Base-by-base conservation (phyloP, 2,329 filamentous ascomycete genomes). In the Neophaeococcomyces mojaviensis region DNA sequence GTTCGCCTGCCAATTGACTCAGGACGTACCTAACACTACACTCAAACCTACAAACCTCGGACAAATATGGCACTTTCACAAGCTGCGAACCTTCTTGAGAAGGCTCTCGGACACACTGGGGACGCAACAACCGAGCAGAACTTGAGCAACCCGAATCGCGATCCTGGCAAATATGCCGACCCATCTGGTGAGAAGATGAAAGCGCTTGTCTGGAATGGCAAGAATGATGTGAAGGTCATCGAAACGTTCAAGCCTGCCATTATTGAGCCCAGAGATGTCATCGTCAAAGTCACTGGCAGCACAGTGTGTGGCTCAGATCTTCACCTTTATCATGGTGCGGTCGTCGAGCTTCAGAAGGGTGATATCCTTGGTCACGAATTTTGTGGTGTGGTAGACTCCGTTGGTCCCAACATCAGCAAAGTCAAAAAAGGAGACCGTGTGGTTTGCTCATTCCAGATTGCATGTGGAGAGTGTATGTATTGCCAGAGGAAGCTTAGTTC, bases 391-490 rank as follows among this genome's bases (percentile, higher is more conserved):
- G 67, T 77, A 2, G 71, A 75, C 28, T 66, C 72, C 39, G 67
- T 82, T 1, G 83, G 83, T 0, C 61, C 76, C 0, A 69, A 52
- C 0, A 72, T 79, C 2, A 76, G 64, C 40, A 74, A 73, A 2
- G 62, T 82, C 39, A 65, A 78, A 49, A 64, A 70, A 6, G 83
- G 82, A 12, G 75, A 80, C 54, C 72, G 88, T 24, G 88, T 92
- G 16, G 88, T 94, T 1, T 87, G 84, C 0, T 85, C 81, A 8
- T 94, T 94, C 70, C 87, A 92, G 63, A 92, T 94, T 59, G 85
- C 87, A 7, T 67, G 71, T 52, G 70, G 70, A 0, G 44, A 63
- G 31, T 94, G 88, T 68, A 82, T 78, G 64, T 89, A 81, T 64
- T 94, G 88, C 70, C 75, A 82, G 54, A 76, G 86, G 66, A 87